A percentile compares a stretch with the other conserved stretches of the same genome.
Conservation (phyloP, 371 early-diverging fungal species). For the Mortierella sp. region DNA sequence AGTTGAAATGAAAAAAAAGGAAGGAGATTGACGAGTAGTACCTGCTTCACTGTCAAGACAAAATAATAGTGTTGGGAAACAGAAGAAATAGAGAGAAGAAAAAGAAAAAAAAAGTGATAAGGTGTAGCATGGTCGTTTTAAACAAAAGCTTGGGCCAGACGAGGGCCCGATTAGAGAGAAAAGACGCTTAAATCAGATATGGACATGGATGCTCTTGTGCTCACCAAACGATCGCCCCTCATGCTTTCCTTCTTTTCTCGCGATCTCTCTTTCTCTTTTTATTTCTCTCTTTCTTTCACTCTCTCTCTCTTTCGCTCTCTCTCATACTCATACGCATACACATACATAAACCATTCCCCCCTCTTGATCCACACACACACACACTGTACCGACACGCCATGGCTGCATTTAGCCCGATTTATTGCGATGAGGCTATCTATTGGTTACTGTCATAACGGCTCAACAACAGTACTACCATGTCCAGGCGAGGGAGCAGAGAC, state of each 20-base stretch:
- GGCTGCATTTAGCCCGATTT: background rate
- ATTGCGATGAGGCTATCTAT: background rate
- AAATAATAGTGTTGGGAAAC: background rate
- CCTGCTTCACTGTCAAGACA: background rate
- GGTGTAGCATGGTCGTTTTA: background rate
- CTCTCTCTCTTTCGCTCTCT: background rate
- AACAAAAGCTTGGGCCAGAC: background rate
- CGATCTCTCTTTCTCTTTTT: too few relatives aligned
- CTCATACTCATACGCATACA: background rate
- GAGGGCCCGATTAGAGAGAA: conserved; percentile 4
- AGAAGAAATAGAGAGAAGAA: background rate
- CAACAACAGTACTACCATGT: background rate
- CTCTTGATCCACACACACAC: background rate
- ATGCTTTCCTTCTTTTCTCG: background rate
- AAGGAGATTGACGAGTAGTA: too few relatives aligned
- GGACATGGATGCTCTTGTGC: background rate
- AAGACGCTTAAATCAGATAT: background rate
- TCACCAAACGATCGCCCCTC: conserved; percentile 1
- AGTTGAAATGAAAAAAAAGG: too few relatives aligned
- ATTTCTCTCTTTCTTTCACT: background rate
- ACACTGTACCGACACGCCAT: background rate
- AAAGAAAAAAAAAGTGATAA: background rate
- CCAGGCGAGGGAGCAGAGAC: background rate
- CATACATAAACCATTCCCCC: background rate
- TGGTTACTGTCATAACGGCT: background rate